phyloP scores from a whole-genome alignment of 2,329 filamentous ascomycete genomes.

The Aspergillus quadricinctus region DNA sequence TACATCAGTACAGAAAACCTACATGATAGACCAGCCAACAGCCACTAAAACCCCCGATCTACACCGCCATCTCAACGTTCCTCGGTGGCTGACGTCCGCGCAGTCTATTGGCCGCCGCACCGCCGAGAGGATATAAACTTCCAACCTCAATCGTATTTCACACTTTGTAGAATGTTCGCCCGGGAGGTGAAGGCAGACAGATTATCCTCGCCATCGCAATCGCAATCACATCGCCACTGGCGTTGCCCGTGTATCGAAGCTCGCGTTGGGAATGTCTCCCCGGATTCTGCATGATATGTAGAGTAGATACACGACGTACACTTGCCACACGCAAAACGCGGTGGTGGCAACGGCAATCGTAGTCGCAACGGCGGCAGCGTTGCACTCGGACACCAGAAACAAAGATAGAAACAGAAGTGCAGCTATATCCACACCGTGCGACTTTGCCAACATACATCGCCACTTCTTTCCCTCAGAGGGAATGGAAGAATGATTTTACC shows the following conservation, averaged over 20 bases:
- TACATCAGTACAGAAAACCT: background rate
- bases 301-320: background rate
- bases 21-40: background rate
- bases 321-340: background rate
- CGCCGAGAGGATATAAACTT: background rate
- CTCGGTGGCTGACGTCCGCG: background rate
- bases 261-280: background rate
- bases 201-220: background rate
- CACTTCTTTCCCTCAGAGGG: background rate
- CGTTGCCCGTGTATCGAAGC: background rate
- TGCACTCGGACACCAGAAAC: background rate
- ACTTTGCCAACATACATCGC: background rate
- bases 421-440: background rate
- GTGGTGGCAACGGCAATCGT: background rate
- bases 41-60: background rate
- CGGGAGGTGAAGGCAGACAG: too few species aligned
- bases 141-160: background rate
- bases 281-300: background rate
- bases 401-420: background rate
- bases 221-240: too few species aligned
- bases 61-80: background rate
- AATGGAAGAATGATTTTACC: background rate
- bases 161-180: background rate
- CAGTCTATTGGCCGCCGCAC: background rate
- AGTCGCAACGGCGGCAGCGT: background rate